Evolutionary conservation across 805 yeast genomes (phyloP), one percentile per base, ranked within the genome.

Genomic region (Candida nitratophila): DNA sequence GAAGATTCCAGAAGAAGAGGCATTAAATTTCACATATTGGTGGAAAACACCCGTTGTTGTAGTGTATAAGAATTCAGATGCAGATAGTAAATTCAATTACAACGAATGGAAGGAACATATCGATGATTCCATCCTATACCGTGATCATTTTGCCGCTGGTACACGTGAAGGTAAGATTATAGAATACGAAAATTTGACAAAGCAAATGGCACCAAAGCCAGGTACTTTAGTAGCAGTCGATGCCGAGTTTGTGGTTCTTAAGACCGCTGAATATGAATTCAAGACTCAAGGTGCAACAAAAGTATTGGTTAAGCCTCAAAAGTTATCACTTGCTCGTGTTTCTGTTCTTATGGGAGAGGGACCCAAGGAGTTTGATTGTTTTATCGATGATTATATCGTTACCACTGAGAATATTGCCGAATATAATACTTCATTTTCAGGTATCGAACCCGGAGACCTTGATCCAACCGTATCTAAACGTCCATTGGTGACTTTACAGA

Each of bases 361-460:
- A 0, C 76, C 74, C 0, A 64, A 69, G 39, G 77, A 76, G 47
- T 93, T 89, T 0, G 73, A 71, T 1, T 89, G 96, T 6, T 87
- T 93, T 55, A 86, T 93, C 48, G 99, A 93, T 60, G 99, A 93
- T 59, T 88, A 90, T 57, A 86, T 93, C 51, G 80, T 81, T 7
- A 86, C 88, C 30, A 75, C 76, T 19, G 79, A 77, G 41, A 77
- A 70, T 21, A 83, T 93, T 43, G 78, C 83, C 43, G 96, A 93
- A 61, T 90, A 93, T 56, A 70, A 91, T 50, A 95, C 99, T 0
- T 79, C 81, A 12, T 93, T 76, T 54, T 88, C 96, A 12, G 99
- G 99, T n/a, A 90, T 93, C 43, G 88, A 86, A 52, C 83, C 83
- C 0, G 96, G 96, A 1, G 99, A 95, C 63, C 69, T 93, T 48